These are phyloP conservation scores for Chrysanthemum makinoi DNA, from an alignment of 129 eudicot genomes.

Conservation along the genomic window DNA sequence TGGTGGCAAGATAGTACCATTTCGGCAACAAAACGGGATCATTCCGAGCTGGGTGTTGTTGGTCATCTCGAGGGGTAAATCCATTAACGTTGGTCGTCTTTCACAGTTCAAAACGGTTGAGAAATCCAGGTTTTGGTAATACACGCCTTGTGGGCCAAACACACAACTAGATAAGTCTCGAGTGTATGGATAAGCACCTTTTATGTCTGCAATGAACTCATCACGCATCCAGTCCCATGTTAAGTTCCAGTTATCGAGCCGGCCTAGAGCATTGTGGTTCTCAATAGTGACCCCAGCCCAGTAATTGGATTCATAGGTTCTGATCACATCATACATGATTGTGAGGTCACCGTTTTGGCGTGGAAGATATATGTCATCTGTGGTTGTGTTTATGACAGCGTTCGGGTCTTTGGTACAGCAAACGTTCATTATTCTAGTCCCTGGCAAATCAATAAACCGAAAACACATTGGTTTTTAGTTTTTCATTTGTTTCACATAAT, in stretches of 20 bases:
- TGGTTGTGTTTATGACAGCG: constrained; percentile 34
- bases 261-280: constrained; percentile 75
- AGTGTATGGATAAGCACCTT: constrained; percentile 66
- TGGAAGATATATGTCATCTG: constrained; percentile 53
- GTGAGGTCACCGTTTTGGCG: constrained; percentile 76
- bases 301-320: constrained; percentile 55
- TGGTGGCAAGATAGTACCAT: constrained; percentile 75
- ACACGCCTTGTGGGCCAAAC: constrained; percentile 56
- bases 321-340: constrained; percentile 71
- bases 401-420: constrained; percentile 60
- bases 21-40: constrained; percentile 78
- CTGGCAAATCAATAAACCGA: constrained; percentile 31
- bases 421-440: constrained; percentile 50
- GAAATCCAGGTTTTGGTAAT: constrained; percentile 50
- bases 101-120: constrained; percentile 68
- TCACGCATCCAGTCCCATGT: constrained; percentile 92
- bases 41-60: constrained; percentile 57
- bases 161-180: constrained; percentile 59
- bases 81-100: constrained; percentile 64
- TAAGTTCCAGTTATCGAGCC: constrained; percentile 77
- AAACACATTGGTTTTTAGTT: not conserved
- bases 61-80: constrained; percentile 63
- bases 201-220: constrained; percentile 62
- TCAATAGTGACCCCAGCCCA: constrained; percentile 76
- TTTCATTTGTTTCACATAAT: not conserved